phyloP scores from a whole-genome alignment of 2,329 filamentous ascomycete species.

The Epichloe hybrida region DNA sequence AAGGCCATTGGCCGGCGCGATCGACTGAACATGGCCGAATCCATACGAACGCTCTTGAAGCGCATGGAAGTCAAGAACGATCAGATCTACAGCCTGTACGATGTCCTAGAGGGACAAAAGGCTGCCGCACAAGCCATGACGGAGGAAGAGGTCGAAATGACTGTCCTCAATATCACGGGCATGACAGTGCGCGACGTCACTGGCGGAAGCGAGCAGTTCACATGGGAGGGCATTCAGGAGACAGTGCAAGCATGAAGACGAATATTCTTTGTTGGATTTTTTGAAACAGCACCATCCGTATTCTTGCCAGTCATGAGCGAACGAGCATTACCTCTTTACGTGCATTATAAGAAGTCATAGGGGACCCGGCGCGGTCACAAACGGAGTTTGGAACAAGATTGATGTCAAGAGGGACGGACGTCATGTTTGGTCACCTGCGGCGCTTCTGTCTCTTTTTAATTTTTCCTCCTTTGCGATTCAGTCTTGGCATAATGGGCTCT shows the following conservation, averaged over 20 bases:
- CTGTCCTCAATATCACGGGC: constrained; percentile 41
- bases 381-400: neutral
- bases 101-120: constrained; percentile 69
- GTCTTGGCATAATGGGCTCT: no score
- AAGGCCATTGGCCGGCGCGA: constrained; percentile 51
- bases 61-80: constrained; percentile 61
- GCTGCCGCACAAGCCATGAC: constrained; percentile 48
- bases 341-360: neutral
- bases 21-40: constrained; percentile 45
- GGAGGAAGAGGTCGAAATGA: constrained; percentile 50
- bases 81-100: constrained; percentile 71
- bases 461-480: neutral
- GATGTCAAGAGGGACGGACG: neutral
- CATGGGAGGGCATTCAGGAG: constrained; percentile 28
- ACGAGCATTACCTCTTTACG: neutral
- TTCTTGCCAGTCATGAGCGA: neutral
- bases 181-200: constrained; percentile 30
- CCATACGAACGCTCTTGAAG: constrained; percentile 47
- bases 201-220: constrained; percentile 23
- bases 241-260: constrained; percentile 6
- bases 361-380: neutral
- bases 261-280: neutral
- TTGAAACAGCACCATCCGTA: neutral
- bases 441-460: neutral
- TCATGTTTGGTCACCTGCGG: neutral